Conservation (phyloP, 495 filamentous ascomycete species). For the Tuber calosporum region DNA sequence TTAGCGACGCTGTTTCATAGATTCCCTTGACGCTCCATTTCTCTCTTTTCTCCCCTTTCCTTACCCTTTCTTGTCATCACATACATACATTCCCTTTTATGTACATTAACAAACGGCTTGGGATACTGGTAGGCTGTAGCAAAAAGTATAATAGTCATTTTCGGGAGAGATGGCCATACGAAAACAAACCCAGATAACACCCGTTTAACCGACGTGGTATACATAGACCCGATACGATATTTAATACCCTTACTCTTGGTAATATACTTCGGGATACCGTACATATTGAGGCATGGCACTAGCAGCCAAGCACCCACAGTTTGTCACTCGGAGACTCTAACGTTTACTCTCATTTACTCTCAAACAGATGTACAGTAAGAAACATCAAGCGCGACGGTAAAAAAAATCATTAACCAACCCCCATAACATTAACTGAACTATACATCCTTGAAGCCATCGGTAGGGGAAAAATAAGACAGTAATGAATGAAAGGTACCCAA, state of each 20-base stretch:
- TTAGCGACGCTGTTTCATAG: constrained; percentile 29
- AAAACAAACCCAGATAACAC: neutral
- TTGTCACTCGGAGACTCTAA: neutral
- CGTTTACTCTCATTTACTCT: neutral
- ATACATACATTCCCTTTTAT: neutral
- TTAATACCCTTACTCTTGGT: neutral
- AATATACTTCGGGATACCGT: neutral
- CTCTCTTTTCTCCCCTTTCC: neutral
- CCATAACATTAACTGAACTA: neutral
- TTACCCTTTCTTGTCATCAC: neutral
- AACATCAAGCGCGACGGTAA: neutral
- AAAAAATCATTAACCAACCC: neutral
- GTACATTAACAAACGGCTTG: neutral
- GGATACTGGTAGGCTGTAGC: neutral
- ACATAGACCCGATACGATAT: neutral
- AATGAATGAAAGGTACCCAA: constrained; percentile 6
- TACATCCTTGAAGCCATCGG: neutral
- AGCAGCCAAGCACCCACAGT: neutral
- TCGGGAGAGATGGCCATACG: neutral
- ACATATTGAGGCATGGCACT: neutral
- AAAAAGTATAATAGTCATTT: neutral
- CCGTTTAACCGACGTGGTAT: neutral
- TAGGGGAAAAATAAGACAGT: neutral
- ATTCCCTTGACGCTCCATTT: neutral
- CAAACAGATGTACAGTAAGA: neutral